A percentile compares a stretch with the other conserved stretches of the same genome.
These are phyloP conservation scores for Elsinoe fawcettii DNA, from an alignment of 2,329 filamentous ascomycete genomes.

Conservation along the genomic window DNA sequence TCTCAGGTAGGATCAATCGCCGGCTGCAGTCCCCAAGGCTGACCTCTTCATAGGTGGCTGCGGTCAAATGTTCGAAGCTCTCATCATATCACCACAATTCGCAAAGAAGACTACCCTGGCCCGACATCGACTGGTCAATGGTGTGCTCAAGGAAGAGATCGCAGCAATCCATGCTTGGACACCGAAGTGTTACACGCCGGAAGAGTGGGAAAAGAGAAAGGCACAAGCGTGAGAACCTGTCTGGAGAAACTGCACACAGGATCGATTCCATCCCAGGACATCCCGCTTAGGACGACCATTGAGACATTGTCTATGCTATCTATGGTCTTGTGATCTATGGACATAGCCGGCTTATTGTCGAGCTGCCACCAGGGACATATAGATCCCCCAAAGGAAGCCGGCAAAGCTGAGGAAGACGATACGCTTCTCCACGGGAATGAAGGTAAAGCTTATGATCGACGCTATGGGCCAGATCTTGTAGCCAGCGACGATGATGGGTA, in stretches of 20 bases:
- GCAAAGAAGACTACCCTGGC: constrained; percentile 61
- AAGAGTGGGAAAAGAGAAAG: constrained; percentile 72
- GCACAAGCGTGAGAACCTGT: constrained; percentile 16
- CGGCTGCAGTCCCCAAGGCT: not conserved
- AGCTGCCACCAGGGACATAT: constrained; percentile 52
- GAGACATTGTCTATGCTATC: not conserved
- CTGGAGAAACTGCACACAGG: not conserved
- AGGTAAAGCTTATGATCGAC: constrained; percentile 60
- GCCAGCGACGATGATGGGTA: constrained; percentile 57
- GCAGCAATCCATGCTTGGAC: constrained; percentile 91
- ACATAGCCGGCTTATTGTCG: constrained; percentile 7
- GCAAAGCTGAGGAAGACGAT: constrained; percentile 65
- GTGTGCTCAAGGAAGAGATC: constrained; percentile 76
- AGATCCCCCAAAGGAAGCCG: constrained; percentile 67
- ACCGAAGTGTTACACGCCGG: constrained; percentile 84
- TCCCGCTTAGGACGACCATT: too few species aligned
- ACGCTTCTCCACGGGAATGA: constrained; percentile 63
- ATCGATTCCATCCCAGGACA: not conserved
- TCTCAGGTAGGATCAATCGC: constrained; percentile 60
- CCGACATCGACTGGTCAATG: constrained; percentile 79
- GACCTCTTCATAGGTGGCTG: constrained; percentile 49
- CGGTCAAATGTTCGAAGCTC: constrained; percentile 61
- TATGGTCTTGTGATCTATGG: not conserved
- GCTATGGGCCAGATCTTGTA: constrained; percentile 67
- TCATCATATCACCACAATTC: constrained; percentile 53